phyloP scores from a whole-genome alignment of 2,329 filamentous ascomycete species.

The Sclerotinia borealis region DNA sequence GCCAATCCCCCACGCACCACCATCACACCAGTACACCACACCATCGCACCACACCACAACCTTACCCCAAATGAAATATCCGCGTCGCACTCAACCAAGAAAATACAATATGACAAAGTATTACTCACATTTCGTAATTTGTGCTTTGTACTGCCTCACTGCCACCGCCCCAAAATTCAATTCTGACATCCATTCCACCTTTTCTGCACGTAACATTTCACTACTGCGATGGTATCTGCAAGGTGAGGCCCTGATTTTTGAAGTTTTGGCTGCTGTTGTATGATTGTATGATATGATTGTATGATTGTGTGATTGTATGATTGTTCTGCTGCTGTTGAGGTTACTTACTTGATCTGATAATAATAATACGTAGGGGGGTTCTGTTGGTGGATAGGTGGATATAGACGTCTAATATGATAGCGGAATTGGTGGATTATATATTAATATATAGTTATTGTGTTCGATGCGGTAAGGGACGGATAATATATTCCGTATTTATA shows the following conservation, averaged over 20 bases:
- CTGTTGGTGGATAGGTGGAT: background rate
- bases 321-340: background rate
- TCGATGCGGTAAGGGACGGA: conserved; percentile 1
- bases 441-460: background rate
- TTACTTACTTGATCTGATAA: conserved; percentile 6
- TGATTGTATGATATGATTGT: background rate
- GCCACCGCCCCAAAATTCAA: background rate
- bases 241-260: background rate
- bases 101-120: no score
- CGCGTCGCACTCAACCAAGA: background rate
- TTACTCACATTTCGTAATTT: background rate
- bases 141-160: background rate
- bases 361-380: background rate
- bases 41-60: no score
- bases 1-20: background rate
- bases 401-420: no score
- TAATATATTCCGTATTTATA: background rate
- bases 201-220: background rate
- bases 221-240: background rate
- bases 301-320: background rate
- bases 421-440: background rate
- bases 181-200: no score
- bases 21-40: no score
- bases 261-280: background rate
- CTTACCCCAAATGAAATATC: background rate